phyloP scores from a whole-genome alignment of 2,329 filamentous ascomycete genomes.

The Calonectria pseudoreteaudii region DNA sequence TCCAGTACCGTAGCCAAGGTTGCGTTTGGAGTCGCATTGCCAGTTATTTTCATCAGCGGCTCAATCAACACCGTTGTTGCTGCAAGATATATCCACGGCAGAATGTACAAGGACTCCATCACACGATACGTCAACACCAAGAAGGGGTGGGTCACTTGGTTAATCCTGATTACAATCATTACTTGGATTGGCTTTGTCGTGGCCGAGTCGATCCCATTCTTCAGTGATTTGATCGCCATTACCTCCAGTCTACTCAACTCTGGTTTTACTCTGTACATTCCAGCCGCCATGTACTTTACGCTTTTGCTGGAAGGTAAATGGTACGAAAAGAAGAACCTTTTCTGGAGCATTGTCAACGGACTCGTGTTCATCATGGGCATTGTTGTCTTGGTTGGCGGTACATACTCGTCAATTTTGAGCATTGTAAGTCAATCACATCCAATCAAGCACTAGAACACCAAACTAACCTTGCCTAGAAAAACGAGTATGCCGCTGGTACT shows the following conservation, averaged over 20 bases:
- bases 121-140: slow-evolving; percentile 33
- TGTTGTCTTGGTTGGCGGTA: slow-evolving; percentile 24
- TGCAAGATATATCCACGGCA: slow-evolving; percentile 50
- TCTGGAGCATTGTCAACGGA: slow-evolving; percentile 18
- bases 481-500: slow-evolving; percentile 20
- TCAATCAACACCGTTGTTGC: slow-evolving; percentile 66
- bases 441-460: neutral
- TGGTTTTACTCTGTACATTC: slow-evolving; percentile 50
- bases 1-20: slow-evolving; percentile 67
- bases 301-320: slow-evolving; percentile 42
- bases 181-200: slow-evolving; percentile 60
- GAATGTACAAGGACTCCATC: slow-evolving; percentile 30
- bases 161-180: slow-evolving; percentile 64
- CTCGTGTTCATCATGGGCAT: slow-evolving; percentile 25
- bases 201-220: slow-evolving; percentile 79
- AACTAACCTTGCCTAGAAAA: slow-evolving; percentile 7
- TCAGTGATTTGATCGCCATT: slow-evolving; percentile 71
- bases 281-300: slow-evolving; percentile 53
- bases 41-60: slow-evolving; percentile 76
- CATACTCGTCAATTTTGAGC: slow-evolving; percentile 24
- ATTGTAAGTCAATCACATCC: slow-evolving; percentile 22
- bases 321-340: slow-evolving; percentile 25
- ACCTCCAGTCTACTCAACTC: slow-evolving; percentile 60
- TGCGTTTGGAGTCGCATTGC: slow-evolving; percentile 73
- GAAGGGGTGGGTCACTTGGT: slow-evolving; percentile 61